phyloP scores from a whole-genome alignment of 2,329 filamentous ascomycete genomes.

The Cordyceps tenuipes region DNA sequence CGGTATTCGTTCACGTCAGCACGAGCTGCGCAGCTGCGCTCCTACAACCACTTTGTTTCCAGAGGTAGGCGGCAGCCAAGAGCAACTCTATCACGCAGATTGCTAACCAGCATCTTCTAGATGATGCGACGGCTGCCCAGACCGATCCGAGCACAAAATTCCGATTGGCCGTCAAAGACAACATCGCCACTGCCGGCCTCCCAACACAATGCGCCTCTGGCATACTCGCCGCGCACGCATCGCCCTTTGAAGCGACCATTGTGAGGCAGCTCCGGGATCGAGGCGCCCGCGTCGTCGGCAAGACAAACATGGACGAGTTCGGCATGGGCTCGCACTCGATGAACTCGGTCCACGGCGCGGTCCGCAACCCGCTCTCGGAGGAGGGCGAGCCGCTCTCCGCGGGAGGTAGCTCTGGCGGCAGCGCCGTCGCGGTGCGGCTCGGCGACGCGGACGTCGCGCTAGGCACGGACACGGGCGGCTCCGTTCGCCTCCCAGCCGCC shows the following conservation, averaged over 20 bases:
- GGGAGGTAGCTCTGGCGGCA: conserved; percentile 89
- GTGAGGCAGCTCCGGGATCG: conserved; percentile 56
- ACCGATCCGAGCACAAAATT: conserved; percentile 20
- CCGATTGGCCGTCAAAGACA: conserved; percentile 63
- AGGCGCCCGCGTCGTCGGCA: conserved; percentile 60
- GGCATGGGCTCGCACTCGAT: conserved; percentile 85
- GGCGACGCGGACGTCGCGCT: conserved; percentile 56
- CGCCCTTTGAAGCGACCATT: conserved; percentile 77
- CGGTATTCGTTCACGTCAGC: background rate
- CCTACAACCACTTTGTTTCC: conserved; percentile 30
- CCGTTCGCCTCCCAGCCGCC: conserved; percentile 76
- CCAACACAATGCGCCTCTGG: conserved; percentile 77
- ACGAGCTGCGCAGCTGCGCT: conserved; percentile 17
- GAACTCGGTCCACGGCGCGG: conserved; percentile 60
- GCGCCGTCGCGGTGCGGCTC: conserved; percentile 71
- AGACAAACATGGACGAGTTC: conserved; percentile 93
- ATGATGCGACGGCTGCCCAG: background rate
- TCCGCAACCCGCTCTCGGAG: conserved; percentile 41
- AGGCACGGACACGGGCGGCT: conserved; percentile 90
- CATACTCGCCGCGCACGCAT: conserved; percentile 61
- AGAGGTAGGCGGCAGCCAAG: conserved; percentile 16
- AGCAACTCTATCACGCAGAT: background rate
- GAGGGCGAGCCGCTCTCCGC: conserved; percentile 46
- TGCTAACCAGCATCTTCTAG: background rate
- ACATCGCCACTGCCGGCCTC: conserved; percentile 57